Conservation (phyloP, 1,284 basidiomycete genomes). For the Austroboletus niveus region DNA sequence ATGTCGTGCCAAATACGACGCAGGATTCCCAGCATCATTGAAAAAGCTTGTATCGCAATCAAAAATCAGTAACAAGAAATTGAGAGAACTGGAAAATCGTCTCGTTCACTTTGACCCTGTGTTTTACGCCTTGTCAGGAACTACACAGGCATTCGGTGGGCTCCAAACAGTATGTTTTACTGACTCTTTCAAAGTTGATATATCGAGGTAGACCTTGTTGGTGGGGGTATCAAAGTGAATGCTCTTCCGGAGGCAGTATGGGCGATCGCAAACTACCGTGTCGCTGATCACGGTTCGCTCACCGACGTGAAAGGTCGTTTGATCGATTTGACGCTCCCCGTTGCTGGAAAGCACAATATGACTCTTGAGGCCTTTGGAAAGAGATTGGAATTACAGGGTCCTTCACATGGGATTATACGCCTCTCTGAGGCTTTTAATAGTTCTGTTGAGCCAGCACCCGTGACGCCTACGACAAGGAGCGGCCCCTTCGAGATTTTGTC, state of each 20-base stretch:
- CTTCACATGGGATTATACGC: conserved; percentile 23
- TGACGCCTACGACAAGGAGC: conserved; percentile 43
- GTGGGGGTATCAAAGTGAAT: conserved; percentile 48
- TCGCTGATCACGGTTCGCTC: conserved; percentile 39
- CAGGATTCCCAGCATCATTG: conserved; percentile 29
- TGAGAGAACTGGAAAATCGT: conserved; percentile 29
- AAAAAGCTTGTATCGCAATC: conserved; percentile 29
- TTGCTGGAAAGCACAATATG: conserved; percentile 40
- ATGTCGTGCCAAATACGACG: conserved; percentile 26
- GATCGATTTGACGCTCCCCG: conserved; percentile 30
- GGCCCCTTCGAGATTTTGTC: conserved; percentile 47
- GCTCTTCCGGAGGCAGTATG: conserved; percentile 42
- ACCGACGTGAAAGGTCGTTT: conserved; percentile 36
- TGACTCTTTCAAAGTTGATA: conserved; percentile 2
- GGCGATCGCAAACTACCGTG: conserved; percentile 42
- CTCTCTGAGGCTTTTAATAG: conserved; percentile 38
- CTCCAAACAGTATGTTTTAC: neutral
- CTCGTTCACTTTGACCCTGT: conserved; percentile 29
- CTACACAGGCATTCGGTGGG: conserved; percentile 50
- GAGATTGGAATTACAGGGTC: conserved; percentile 17
- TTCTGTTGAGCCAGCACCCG: conserved; percentile 47
- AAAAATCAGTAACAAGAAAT: conserved; percentile 25
- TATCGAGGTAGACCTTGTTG: conserved; percentile 34
- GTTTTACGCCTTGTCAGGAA: conserved; percentile 33
- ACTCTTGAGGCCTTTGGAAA: conserved; percentile 44